Conservation (phyloP, 345 rosid species). For the Erucastrum elatum region DNA sequence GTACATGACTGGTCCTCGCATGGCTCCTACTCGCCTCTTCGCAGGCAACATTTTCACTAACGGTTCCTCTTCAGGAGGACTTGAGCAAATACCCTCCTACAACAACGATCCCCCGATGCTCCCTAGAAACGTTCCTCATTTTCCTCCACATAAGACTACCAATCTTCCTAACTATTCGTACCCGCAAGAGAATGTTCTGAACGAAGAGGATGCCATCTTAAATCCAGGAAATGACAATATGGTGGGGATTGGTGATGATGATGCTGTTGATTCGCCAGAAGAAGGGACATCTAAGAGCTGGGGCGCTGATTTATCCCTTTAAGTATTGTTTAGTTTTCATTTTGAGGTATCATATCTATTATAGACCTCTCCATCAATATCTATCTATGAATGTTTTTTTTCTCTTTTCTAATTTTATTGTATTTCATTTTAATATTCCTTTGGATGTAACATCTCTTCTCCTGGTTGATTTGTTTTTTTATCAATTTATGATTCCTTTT, state of each 20-base stretch:
- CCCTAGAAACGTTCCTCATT: constrained; percentile 13
- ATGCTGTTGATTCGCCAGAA: constrained; percentile 1
- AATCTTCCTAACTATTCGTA: neutral
- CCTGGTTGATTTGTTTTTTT: neutral
- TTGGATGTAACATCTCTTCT: neutral
- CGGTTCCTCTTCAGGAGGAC: neutral
- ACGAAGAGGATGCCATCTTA: constrained; percentile 29
- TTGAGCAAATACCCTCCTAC: neutral
- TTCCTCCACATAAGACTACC: neutral
- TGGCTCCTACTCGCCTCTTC: constrained; percentile 33
- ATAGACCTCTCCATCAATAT: neutral
- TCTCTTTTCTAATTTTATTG: neutral
- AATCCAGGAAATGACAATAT: neutral
- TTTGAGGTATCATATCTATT: neutral
- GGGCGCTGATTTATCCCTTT: constrained; percentile 30
- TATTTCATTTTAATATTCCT: constrained; percentile 2
- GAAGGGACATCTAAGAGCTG: constrained; percentile 4
- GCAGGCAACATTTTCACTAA: neutral
- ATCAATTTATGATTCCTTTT: neutral
- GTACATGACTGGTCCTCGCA: constrained; percentile 9
- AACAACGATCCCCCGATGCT: neutral
- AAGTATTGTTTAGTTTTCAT: constrained; percentile 15
- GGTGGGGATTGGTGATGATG: constrained; percentile 29
- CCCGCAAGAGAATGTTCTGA: constrained; percentile 2
- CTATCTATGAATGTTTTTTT: neutral